Percentiles rank a stretch among this genome's conserved stretches.
These are phyloP conservation scores for Tritrichomonas foetus DNA, from an alignment of 208 protist species.

Conservation along the genomic window DNA sequence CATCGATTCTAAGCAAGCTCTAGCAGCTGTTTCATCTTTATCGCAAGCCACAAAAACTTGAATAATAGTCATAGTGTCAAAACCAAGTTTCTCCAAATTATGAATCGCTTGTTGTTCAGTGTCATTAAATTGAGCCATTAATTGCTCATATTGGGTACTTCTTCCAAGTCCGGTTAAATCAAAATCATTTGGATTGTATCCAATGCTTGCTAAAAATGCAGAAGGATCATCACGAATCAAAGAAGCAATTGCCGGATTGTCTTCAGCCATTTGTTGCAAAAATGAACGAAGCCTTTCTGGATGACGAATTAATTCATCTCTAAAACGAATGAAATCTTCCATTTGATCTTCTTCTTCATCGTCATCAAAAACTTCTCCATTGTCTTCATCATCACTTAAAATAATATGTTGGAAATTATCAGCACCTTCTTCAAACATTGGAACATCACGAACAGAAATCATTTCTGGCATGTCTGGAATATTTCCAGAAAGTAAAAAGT, in stretches of 20 bases:
- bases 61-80: background rate
- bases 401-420: background rate
- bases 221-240: background rate
- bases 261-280: background rate
- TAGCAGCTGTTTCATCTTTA: background rate
- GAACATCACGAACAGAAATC: background rate
- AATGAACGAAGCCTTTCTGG: background rate
- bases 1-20: background rate
- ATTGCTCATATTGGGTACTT: background rate
- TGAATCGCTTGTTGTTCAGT: background rate
- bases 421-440: background rate
- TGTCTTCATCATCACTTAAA: background rate
- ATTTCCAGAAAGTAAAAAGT: background rate
- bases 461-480: background rate
- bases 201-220: background rate
- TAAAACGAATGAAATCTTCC: background rate
- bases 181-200: background rate
- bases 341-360: background rate
- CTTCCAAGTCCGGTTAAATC: background rate
- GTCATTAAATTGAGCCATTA: background rate
- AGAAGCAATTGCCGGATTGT: constrained; percentile 27
- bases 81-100: background rate
- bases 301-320: background rate
- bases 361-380: background rate
- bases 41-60: constrained; percentile 12